phyloP scores from a whole-genome alignment of 2,329 filamentous ascomycete species.

The Alternaria conjuncta region DNA sequence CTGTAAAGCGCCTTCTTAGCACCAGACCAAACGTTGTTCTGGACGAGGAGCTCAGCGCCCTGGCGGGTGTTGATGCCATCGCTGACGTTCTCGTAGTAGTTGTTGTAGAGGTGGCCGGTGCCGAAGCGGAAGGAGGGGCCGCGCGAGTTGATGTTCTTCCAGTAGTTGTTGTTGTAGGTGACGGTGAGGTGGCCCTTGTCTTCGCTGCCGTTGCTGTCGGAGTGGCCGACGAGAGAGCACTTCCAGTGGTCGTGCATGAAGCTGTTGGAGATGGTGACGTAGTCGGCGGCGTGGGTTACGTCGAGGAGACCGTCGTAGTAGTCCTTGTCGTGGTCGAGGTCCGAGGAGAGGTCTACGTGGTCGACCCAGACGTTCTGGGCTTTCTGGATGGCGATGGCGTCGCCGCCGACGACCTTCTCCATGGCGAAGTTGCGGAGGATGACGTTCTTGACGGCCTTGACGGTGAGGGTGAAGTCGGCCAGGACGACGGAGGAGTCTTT shows the following conservation, averaged over 20 bases:
- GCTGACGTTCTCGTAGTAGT: conserved; percentile 49
- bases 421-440: conserved; percentile 65
- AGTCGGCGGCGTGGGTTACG: conserved; percentile 68
- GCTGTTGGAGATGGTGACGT: conserved; percentile 62
- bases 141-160: conserved; percentile 68
- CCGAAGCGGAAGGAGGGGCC: conserved; percentile 70
- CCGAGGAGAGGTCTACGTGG: conserved; percentile 69
- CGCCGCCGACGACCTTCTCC: conserved; percentile 57
- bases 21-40: conserved; percentile 49
- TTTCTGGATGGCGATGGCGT: conserved; percentile 59
- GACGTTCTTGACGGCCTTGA: conserved; percentile 60
- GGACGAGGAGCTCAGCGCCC: conserved; percentile 52
- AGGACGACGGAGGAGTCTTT: conserved; percentile 55
- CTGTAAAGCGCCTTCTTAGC: conserved; percentile 46
- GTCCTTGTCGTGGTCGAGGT: conserved; percentile 68
- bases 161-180: conserved; percentile 73
- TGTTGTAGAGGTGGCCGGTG: conserved; percentile 68
- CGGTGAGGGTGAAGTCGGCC: conserved; percentile 55
- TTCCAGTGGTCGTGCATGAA: conserved; percentile 68
- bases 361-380: conserved; percentile 68
- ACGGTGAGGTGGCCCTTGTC: conserved; percentile 68
- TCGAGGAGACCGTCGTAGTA: conserved; percentile 73
- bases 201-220: conserved; percentile 63
- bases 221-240: conserved; percentile 64
- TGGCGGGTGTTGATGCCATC: conserved; percentile 53